Evolutionary conservation across 208 protist genomes (phyloP).

Genomic region (Tritrichomonas foetus): DNA sequence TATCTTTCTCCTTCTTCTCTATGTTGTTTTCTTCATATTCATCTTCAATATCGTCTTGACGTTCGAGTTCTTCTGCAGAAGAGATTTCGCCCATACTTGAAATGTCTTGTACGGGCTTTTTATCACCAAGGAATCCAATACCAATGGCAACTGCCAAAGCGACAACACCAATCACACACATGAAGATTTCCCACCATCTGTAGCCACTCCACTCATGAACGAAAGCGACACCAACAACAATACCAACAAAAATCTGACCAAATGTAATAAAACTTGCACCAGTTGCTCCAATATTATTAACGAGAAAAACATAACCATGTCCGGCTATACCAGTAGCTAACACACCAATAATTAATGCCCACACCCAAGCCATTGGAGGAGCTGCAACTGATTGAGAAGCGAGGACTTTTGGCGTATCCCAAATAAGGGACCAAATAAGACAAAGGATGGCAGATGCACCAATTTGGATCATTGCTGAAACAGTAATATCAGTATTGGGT

Average conservation of each 20-base stretch:
- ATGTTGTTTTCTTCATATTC: too few relatives aligned
- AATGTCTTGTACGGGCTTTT: too few relatives aligned
- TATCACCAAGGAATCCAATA: not conserved
- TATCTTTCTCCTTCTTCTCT: not conserved
- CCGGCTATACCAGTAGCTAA: not conserved
- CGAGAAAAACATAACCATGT: not conserved
- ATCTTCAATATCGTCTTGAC: too few relatives aligned
- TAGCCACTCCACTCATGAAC: not conserved
- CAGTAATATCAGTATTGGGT: not conserved
- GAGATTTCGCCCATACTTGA: too few relatives aligned
- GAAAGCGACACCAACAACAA: not conserved
- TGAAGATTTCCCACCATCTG: not conserved
- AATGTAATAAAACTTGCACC: not conserved
- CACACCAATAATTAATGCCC: not conserved
- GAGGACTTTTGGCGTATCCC: not conserved
- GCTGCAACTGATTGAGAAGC: not conserved
- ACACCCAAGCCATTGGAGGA: not conserved
- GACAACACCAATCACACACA: not conserved
- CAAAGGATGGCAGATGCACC: not conserved
- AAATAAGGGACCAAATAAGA: not conserved
- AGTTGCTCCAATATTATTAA: not conserved
- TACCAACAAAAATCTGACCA: not conserved
- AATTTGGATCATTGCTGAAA: not conserved
- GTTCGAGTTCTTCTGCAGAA: too few relatives aligned
- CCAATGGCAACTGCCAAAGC: not conserved